Conservation (phyloP, 371 early-diverging fungal species). For the Capniomyces stellatus region DNA sequence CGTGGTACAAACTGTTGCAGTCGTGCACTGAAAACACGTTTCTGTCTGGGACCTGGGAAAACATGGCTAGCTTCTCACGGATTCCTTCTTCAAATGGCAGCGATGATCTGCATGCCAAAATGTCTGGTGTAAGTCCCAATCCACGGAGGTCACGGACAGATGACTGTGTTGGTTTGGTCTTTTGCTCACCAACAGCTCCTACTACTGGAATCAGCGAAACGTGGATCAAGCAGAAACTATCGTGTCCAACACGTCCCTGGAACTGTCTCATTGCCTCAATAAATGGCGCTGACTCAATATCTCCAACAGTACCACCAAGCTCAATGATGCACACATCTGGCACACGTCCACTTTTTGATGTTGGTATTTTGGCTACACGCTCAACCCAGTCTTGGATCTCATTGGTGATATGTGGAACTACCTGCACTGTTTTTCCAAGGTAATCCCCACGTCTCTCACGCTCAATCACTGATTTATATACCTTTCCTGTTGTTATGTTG, state of each 20-base stretch:
- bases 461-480: conserved; percentile 91
- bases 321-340: conserved; percentile 99
- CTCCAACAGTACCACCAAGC: conserved; percentile 98
- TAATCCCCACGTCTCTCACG: conserved; percentile 90
- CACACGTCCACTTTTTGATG: conserved; percentile 45
- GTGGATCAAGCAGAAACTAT: conserved; percentile 92
- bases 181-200: conserved; percentile 95
- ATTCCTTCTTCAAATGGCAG: conserved; percentile 64
- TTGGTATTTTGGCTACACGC: conserved; percentile 65
- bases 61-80: conserved; percentile 89
- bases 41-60: conserved; percentile 87
- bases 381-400: conserved; percentile 96
- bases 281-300: conserved; percentile 97
- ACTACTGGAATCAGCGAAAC: conserved; percentile 96
- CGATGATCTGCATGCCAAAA: conserved; percentile 90
- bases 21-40: conserved; percentile 90
- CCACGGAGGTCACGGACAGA: conserved; percentile 89
- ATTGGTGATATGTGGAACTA: conserved; percentile 96
- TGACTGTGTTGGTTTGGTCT: conserved; percentile 98
- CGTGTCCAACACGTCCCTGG: conserved; percentile 94
- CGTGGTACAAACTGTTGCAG: conserved; percentile 89
- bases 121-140: conserved; percentile 89
- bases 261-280: conserved; percentile 98
- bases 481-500: conserved; percentile 98
- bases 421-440: conserved; percentile 97